Conservation (phyloP, 768 basidiomycete species). For the Mycena sanguinolenta region DNA sequence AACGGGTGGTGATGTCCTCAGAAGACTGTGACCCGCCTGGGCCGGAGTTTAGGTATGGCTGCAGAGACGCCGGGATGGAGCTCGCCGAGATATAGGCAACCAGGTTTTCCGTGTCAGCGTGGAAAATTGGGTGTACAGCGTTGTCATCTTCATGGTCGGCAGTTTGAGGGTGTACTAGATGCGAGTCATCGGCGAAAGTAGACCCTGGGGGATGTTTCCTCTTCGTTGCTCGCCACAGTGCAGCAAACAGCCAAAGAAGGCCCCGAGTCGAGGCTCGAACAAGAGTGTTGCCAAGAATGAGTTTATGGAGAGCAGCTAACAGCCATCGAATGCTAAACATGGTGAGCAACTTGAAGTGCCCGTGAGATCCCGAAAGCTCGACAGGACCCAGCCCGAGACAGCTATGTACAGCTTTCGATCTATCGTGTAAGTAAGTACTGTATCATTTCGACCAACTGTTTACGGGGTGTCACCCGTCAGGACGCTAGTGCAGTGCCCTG, state of each 20-base stretch:
- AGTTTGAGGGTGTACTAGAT: background rate
- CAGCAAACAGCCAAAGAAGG: conserved; percentile 23
- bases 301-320: conserved; percentile 15
- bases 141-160: too few species aligned
- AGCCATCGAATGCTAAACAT: conserved; percentile 16
- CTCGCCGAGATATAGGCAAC: conserved; percentile 29
- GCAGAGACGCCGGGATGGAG: conserved; percentile 36
- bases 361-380: too few species aligned
- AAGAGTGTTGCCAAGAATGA: conserved; percentile 11
- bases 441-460: too few species aligned
- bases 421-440: too few species aligned
- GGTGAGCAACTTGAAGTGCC: too few species aligned
- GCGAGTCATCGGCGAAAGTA: background rate
- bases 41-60: conserved; percentile 38
- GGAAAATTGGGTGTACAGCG: too few species aligned
- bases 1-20: conserved; percentile 36
- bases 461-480: too few species aligned
- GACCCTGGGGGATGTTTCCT: background rate
- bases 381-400: too few species aligned
- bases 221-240: conserved; percentile 8
- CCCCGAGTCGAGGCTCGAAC: conserved; percentile 25
- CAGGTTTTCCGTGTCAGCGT: background rate
- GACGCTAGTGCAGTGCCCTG: too few species aligned
- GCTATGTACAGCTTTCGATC: too few species aligned
- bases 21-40: conserved; percentile 42